Percentiles rank a stretch among this genome's conserved stretches.
phyloP scores from a whole-genome alignment of 208 protist genomes.

The Histomonas meleagridis region DNA sequence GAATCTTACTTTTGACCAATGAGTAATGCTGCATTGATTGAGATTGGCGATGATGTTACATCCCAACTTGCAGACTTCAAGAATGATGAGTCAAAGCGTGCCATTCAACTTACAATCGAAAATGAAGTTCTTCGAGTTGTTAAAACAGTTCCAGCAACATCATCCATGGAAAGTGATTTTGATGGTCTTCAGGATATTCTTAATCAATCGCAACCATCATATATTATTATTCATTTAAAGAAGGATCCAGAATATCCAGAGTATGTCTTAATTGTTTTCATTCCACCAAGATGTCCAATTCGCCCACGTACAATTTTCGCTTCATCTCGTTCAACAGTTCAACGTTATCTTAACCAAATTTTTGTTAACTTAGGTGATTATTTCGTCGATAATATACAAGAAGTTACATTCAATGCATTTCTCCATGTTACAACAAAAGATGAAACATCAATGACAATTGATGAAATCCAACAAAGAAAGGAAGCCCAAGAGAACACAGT shows the following conservation, averaged over 20 bases:
- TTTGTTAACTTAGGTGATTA: not conserved
- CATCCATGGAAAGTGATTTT: not conserved
- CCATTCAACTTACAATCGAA: not conserved
- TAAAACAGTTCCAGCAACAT: not conserved
- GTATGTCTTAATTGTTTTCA: not conserved
- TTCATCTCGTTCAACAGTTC: not conserved
- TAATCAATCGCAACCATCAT: not conserved
- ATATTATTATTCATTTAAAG: not conserved
- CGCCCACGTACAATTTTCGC: conserved; percentile 12
- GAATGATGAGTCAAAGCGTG: not conserved
- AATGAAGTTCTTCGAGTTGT: not conserved
- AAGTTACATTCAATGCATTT: not conserved
- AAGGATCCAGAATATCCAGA: not conserved
- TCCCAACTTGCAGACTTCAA: not conserved
- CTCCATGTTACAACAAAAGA: not conserved
- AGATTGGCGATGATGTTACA: not conserved
- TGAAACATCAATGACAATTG: not conserved
- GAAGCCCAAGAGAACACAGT: not conserved
- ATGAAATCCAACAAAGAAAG: not conserved
- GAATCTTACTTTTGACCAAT: not conserved
- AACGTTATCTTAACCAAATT: not conserved
- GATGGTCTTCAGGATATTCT: not conserved
- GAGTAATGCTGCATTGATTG: not conserved
- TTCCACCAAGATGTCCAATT: not conserved
- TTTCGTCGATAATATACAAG: not conserved